Conservation (phyloP, 768 basidiomycete species). For the Leccinum arenicola region DNA sequence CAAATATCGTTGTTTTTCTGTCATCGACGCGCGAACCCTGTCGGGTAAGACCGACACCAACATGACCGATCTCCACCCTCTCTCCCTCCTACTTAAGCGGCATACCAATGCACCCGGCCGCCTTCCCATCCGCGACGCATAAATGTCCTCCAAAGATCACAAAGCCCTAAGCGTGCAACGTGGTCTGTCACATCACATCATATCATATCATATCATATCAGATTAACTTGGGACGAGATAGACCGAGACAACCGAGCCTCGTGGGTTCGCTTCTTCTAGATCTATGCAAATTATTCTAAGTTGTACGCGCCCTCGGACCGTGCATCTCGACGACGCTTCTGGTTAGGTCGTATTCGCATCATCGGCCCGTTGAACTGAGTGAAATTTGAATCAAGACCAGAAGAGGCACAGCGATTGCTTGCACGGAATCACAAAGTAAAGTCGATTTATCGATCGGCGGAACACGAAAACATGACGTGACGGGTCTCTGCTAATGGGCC, state of each 20-base stretch:
- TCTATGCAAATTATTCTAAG: not conserved
- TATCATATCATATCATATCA: not conserved
- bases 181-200: not conserved
- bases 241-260: not conserved
- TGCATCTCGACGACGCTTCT: not conserved
- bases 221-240: not conserved
- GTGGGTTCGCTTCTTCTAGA: not conserved
- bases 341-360: not conserved
- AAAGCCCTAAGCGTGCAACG: not conserved
- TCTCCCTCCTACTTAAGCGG: not conserved
- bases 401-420: not conserved
- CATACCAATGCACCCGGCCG: not conserved
- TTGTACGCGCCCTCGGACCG: not conserved
- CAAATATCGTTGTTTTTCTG: not conserved
- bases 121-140: not conserved
- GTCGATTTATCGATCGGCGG: too few relatives aligned
- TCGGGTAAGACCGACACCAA: not conserved
- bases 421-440: not conserved
- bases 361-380: not conserved
- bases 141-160: not conserved
- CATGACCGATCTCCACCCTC: not conserved
- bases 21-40: not conserved
- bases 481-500: not conserved
- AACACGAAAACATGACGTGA: not conserved
- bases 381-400: not conserved